Evolutionary conservation across 768 basidiomycete species (phyloP).

Genomic region (Agrocybe praecox): DNA sequence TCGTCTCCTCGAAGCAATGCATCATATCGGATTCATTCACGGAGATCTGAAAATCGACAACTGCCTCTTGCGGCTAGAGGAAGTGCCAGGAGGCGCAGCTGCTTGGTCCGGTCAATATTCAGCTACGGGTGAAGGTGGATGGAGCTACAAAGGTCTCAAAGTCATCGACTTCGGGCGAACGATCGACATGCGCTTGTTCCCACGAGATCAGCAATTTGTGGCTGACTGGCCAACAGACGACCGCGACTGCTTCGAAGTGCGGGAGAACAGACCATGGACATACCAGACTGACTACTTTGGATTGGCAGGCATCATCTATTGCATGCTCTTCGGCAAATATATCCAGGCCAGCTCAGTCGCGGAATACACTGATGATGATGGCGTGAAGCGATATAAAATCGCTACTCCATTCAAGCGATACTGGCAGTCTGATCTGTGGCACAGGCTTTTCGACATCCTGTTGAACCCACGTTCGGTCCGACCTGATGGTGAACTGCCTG

Average conservation of each 20-base stretch:
- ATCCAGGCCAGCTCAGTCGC: conserved; percentile 72
- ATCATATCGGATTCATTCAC: conserved; percentile 85
- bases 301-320: conserved; percentile 92
- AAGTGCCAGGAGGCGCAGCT: conserved; percentile 69
- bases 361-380: conserved; percentile 30
- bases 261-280: conserved; percentile 84
- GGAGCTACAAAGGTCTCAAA: conserved; percentile 86
- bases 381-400: conserved; percentile 58
- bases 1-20: conserved; percentile 80
- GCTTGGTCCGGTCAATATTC: conserved; percentile 81
- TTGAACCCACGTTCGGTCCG: conserved; percentile 78
- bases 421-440: conserved; percentile 93
- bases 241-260: conserved; percentile 90
- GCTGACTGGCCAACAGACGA: conserved; percentile 90
- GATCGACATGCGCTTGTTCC: conserved; percentile 85
- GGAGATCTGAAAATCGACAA: conserved; percentile 99
- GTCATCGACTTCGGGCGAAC: conserved; percentile 98
- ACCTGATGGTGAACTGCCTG: conserved; percentile 63
- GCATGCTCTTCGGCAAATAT: conserved; percentile 96
- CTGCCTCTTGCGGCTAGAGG: conserved; percentile 90
- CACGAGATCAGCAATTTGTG: conserved; percentile 75
- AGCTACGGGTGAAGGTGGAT: conserved; percentile 78
- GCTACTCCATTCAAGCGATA: conserved; percentile 87
- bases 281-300: conserved; percentile 97
- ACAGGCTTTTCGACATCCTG: conserved; percentile 76